Conservation (phyloP, 306 rosid species). For the Acmispon strigosus region DNA sequence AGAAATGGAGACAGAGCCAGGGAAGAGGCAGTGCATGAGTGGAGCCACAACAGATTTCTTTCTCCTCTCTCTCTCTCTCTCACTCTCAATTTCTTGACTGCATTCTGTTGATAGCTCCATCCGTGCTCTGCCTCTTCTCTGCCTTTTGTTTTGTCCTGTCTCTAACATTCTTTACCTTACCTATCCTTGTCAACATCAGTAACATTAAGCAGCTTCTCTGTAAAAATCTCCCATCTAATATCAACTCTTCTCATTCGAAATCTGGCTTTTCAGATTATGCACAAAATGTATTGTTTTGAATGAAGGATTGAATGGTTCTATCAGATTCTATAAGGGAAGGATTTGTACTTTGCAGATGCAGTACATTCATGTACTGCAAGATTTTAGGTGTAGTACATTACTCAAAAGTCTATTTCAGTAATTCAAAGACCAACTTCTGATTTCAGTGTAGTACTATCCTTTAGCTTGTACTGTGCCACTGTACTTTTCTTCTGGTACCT, state of each 20-base stretch:
- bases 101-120: constrained; percentile 52
- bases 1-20: constrained; percentile 55
- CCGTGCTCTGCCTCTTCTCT: constrained; percentile 86
- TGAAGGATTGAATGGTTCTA: background rate
- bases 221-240: background rate
- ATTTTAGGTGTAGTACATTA: constrained; percentile 14
- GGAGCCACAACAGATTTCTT: constrained; percentile 39
- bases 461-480: constrained; percentile 6
- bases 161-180: constrained; percentile 1
- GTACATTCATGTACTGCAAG: constrained; percentile 25
- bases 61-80: background rate
- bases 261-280: background rate
- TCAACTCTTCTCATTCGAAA: background rate
- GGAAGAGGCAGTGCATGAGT: constrained; percentile 99
- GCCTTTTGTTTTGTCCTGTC: constrained; percentile 23
- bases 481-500: background rate
- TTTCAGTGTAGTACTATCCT: constrained; percentile 17
- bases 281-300: background rate
- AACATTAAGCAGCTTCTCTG: background rate
- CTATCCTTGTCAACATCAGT: background rate
- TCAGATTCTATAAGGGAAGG: constrained; percentile 4
- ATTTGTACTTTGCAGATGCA: constrained; percentile 23
- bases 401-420: background rate
- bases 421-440: background rate
- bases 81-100: background rate